phyloP scores from a whole-genome alignment of 768 basidiomycete species.

The Lanmaoa rubissima region DNA sequence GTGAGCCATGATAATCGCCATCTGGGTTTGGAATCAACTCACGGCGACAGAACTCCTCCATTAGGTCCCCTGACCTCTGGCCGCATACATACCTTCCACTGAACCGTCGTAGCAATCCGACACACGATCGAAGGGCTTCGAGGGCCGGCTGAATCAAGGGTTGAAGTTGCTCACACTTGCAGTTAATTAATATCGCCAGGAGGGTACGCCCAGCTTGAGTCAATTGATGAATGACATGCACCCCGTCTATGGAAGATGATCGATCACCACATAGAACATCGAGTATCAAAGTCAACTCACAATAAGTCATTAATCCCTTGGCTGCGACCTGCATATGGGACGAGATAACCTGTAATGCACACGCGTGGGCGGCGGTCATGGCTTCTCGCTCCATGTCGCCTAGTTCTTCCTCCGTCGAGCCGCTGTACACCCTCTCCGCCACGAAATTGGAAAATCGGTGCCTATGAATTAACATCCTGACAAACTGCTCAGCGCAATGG shows the following conservation, averaged over 20 bases:
- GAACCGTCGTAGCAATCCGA: slow-evolving; percentile 83
- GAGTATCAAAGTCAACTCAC: slow-evolving; percentile 45
- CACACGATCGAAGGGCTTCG: slow-evolving; percentile 84
- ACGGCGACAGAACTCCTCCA: slow-evolving; percentile 95
- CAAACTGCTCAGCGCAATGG: slow-evolving; percentile 85
- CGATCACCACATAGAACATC: slow-evolving; percentile 7
- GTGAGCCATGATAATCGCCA: slow-evolving; percentile 8
- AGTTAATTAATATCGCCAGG: slow-evolving; percentile 83
- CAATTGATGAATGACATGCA: slow-evolving; percentile 93
- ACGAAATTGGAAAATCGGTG: slow-evolving; percentile 80
- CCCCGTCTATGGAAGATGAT: slow-evolving; percentile 60
- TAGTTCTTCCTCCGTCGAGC: slow-evolving; percentile 49
- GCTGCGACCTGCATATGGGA: slow-evolving; percentile 83
- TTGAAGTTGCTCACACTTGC: slow-evolving; percentile 75
- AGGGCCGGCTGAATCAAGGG: slow-evolving; percentile 78
- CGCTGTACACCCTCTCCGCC: slow-evolving; percentile 58
- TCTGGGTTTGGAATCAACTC: slow-evolving; percentile 22
- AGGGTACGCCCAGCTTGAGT: slow-evolving; percentile 92
- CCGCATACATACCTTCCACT: slow-evolving; percentile 93
- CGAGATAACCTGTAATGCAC: slow-evolving; percentile 78
- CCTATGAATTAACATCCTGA: slow-evolving; percentile 84
- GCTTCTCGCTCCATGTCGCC: slow-evolving; percentile 74
- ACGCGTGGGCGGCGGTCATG: slow-evolving; percentile 70
- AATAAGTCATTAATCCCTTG: slow-evolving; percentile 92
- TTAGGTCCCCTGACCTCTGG: slow-evolving; percentile 83